Conservation (phyloP, 169 alveolate species). For the Amoebophrya sp. region DNA sequence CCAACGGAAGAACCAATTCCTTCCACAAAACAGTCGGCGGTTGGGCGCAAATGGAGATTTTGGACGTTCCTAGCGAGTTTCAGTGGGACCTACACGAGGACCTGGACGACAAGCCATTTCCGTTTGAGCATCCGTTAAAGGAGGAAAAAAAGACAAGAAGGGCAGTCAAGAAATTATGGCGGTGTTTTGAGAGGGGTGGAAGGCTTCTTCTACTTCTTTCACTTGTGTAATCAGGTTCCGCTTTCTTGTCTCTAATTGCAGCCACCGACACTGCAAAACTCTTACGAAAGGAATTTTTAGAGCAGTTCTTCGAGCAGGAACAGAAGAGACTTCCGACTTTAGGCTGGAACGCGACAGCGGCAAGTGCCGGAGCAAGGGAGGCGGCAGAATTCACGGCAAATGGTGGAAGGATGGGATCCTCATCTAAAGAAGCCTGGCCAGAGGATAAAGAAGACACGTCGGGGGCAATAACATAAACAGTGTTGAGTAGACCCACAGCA, state of each 20-base stretch:
- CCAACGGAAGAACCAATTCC: not conserved
- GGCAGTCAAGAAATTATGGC: no score
- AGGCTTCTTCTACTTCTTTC: no score
- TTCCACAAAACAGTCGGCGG: not conserved
- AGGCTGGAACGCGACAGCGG: not conserved
- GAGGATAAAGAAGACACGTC: no score
- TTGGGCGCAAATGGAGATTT: not conserved
- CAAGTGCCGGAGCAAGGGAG: no score
- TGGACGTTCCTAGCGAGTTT: not conserved
- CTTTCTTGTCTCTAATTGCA: no score
- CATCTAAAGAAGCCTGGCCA: no score
- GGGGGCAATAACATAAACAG: no score
- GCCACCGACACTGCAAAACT: not conserved
- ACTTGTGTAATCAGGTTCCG: no score
- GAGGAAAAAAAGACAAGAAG: no score
- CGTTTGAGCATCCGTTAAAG: not conserved
- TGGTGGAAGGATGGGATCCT: not conserved
- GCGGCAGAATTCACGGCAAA: not conserved
- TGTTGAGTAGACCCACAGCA: no score
- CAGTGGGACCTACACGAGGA: not conserved
- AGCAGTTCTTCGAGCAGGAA: constrained; percentile 11
- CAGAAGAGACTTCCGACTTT: not conserved
- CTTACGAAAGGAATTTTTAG: not conserved
- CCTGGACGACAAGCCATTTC: not conserved
- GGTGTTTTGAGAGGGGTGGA: no score